phyloP scores from a whole-genome alignment of 345 rosid genomes.

The Pugionium dolabratum region DNA sequence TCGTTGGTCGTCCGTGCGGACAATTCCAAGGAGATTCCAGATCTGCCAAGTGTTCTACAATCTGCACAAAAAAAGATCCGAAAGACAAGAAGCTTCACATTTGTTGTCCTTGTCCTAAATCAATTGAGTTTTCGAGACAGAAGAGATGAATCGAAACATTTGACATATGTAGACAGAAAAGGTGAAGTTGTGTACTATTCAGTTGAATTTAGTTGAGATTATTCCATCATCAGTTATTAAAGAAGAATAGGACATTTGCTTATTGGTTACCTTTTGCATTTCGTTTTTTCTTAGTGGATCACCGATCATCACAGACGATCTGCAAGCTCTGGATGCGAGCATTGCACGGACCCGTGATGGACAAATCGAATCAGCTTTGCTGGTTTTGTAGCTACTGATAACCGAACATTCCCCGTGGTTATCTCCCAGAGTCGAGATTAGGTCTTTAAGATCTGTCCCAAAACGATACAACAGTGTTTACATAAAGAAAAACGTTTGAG shows the following conservation, averaged over 20 bases:
- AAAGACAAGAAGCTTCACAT: not conserved
- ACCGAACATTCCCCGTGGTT: conserved; percentile 78
- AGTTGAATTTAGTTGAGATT: not conserved
- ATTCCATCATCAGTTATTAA: not conserved
- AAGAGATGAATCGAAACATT: conserved; percentile 1
- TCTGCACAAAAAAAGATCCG: conserved; percentile 45
- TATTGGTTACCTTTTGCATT: conserved; percentile 76
- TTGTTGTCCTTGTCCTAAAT: not conserved
- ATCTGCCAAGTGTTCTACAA: conserved; percentile 72
- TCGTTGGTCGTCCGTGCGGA: conserved; percentile 98
- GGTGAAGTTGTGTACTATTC: not conserved
- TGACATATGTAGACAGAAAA: not conserved
- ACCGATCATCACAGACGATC: conserved; percentile 86
- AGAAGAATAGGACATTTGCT: not conserved
- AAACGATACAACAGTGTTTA: conserved; percentile 3
- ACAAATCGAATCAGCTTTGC: conserved; percentile 73
- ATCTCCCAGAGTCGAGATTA: conserved; percentile 82
- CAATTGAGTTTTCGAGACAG: not conserved
- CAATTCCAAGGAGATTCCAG: conserved; percentile 99
- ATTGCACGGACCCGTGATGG: conserved; percentile 90
- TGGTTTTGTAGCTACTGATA: conserved; percentile 71
- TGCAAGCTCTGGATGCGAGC: conserved; percentile 93
- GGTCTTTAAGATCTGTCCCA: conserved; percentile 80
- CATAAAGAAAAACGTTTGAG: not conserved
- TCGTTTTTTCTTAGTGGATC: conserved; percentile 82